Conservation (phyloP, 1,284 basidiomycete genomes). For the Irpex rosettiformis region DNA sequence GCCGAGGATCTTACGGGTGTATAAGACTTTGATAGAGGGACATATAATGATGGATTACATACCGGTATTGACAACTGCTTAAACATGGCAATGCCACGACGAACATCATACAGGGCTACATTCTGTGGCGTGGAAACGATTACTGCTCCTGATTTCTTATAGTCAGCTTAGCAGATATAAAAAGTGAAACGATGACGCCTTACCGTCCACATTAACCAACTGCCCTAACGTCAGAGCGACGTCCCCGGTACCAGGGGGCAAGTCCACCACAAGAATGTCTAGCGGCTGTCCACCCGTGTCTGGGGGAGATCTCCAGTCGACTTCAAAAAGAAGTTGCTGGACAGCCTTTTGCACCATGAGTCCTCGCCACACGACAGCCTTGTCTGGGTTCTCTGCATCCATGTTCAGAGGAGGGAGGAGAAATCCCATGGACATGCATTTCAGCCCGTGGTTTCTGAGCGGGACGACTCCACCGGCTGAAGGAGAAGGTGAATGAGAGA, state of each 20-base stretch:
- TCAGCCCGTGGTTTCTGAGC: constrained; percentile 84
- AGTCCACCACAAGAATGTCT: constrained; percentile 91
- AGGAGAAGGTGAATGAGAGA: not conserved
- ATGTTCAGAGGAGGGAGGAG: constrained; percentile 50
- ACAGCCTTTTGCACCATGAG: constrained; percentile 99
- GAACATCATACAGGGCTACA: constrained; percentile 88
- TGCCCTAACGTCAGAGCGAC: constrained; percentile 93
- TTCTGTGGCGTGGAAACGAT: constrained; percentile 97
- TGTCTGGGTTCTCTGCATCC: constrained; percentile 52
- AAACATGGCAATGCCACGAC: constrained; percentile 94
- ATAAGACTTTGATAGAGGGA: not conserved
- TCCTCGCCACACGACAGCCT: constrained; percentile 92
- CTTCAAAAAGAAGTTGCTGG: constrained; percentile 94
- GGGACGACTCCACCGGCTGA: constrained; percentile 81
- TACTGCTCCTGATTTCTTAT: constrained; percentile 60
- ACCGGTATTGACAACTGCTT: constrained; percentile 88
- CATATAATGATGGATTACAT: constrained; percentile 22
- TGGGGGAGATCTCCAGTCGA: constrained; percentile 73
- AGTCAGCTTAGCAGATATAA: not conserved
- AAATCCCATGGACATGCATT: constrained; percentile 98
- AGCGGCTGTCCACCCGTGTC: constrained; percentile 41
- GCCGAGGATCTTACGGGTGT: constrained; percentile 71
- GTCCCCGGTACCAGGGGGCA: constrained; percentile 97
- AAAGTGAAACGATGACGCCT: constrained; percentile 16
- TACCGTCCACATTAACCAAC: constrained; percentile 84